phyloP scores from a whole-genome alignment of 345 rosid species.

The Brassica nigra region DNA sequence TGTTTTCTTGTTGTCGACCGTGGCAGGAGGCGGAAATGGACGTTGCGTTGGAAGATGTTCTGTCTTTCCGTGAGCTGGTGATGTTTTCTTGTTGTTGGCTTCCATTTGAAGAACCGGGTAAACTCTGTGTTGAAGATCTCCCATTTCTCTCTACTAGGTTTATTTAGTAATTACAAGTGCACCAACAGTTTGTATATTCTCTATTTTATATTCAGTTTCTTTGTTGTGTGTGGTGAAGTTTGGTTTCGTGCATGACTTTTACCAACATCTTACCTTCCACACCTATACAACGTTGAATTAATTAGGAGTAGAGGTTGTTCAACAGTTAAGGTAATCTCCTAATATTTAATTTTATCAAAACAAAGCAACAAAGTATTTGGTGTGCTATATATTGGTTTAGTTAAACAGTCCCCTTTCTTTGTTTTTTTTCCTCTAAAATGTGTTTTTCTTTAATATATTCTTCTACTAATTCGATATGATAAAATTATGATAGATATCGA shows the following conservation, averaged over 20 bases:
- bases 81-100: constrained; percentile 39
- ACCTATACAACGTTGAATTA: constrained; percentile 50
- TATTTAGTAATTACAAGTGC: not conserved
- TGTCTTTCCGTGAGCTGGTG: constrained; percentile 30
- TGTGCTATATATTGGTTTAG: constrained; percentile 16
- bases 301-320: constrained; percentile 47
- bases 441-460: not conserved
- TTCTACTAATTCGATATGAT: not conserved
- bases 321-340: constrained; percentile 35
- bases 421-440: not conserved
- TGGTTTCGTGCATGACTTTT: constrained; percentile 4
- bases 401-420: not conserved
- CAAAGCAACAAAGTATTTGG: constrained; percentile 15
- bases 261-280: constrained; percentile 50
- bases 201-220: constrained; percentile 1
- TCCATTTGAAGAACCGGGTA: constrained; percentile 48
- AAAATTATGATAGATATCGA: not conserved
- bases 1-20: constrained; percentile 35
- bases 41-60: constrained; percentile 22
- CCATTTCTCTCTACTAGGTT: constrained; percentile 37
- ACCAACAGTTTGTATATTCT: constrained; percentile 5
- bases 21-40: constrained; percentile 23
- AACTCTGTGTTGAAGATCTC: constrained; percentile 51
- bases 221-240: not conserved
- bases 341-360: constrained; percentile 3